Evolutionary conservation across 805 yeast species (phyloP).

Genomic region (Komagataella pseudopastoris): DNA sequence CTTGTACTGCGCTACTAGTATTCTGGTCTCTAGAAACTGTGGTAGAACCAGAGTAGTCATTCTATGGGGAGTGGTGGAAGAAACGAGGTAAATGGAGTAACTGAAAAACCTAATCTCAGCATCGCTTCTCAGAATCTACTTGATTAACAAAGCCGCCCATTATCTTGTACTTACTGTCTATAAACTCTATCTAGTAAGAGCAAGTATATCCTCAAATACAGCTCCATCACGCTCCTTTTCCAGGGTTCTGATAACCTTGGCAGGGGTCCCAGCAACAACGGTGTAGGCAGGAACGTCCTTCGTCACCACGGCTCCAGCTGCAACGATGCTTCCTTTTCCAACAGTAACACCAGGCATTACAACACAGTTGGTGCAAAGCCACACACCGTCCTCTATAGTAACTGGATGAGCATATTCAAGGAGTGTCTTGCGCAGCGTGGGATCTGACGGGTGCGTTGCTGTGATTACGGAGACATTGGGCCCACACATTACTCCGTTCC

Average conservation of each 20-base stretch:
- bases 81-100: not conserved
- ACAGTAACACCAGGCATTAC: constrained; percentile 55
- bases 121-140: not conserved
- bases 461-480: constrained; percentile 49
- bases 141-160: too few relatives aligned
- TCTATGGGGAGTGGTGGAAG: not conserved
- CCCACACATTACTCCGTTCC: constrained; percentile 45
- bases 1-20: constrained; percentile 29
- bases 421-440: constrained; percentile 24
- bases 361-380: constrained; percentile 47
- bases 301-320: constrained; percentile 56
- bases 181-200: not conserved
- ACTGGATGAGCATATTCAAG: constrained; percentile 46
- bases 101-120: not conserved
- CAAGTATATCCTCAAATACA: not conserved
- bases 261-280: constrained; percentile 52
- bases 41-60: not conserved
- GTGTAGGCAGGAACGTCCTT: constrained; percentile 39
- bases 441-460: constrained; percentile 53
- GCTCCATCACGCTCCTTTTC: not conserved
- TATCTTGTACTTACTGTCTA: not conserved
- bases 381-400: constrained; percentile 47
- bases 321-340: constrained; percentile 49
- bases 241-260: constrained; percentile 7
- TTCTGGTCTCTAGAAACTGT: constrained; percentile 4